Conservation (phyloP, 2,329 filamentous ascomycete species). For the Pseudogymnoascus sp. region DNA sequence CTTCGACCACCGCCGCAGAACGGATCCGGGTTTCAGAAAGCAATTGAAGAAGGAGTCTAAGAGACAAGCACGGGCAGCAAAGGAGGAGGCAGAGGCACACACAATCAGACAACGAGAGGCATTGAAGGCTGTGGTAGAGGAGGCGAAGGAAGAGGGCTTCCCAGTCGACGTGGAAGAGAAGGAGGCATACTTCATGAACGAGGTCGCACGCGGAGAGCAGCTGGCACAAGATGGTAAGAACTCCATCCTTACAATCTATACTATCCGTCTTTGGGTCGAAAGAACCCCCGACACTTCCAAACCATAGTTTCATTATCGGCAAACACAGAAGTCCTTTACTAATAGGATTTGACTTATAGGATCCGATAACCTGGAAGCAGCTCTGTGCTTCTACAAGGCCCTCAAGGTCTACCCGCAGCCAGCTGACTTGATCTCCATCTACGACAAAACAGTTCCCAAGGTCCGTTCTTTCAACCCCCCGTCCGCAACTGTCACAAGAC, state of each 20-base stretch:
- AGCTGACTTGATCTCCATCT: slow-evolving; percentile 87
- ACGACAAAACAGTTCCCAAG: slow-evolving; percentile 98
- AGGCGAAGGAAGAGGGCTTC: slow-evolving; percentile 86
- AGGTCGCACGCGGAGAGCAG: slow-evolving; percentile 81
- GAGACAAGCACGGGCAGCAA: slow-evolving; percentile 61
- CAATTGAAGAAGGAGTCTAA: slow-evolving; percentile 68
- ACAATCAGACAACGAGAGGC: slow-evolving; percentile 61
- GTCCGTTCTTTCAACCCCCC: slow-evolving; percentile 38
- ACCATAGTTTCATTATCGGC: neutral
- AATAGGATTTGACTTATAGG: slow-evolving; percentile 37
- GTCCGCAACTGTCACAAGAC: neutral
- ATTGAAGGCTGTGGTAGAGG: slow-evolving; percentile 69
- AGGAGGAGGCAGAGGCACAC: slow-evolving; percentile 62
- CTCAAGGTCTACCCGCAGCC: slow-evolving; percentile 97
- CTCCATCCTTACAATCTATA: neutral
- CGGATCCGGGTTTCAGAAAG: slow-evolving; percentile 58
- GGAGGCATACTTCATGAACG: slow-evolving; percentile 93
- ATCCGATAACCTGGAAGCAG: slow-evolving; percentile 68
- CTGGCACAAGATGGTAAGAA: slow-evolving; percentile 72
- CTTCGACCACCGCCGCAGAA: slow-evolving; percentile 62
- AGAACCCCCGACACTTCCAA: neutral
- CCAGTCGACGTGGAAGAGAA: slow-evolving; percentile 85
- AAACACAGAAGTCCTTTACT: slow-evolving; percentile 9
- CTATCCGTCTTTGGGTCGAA: neutral
- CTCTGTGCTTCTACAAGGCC: slow-evolving; percentile 94